phyloP scores from a whole-genome alignment of 805 yeast genomes.

The Saccharomyces mikatae region DNA sequence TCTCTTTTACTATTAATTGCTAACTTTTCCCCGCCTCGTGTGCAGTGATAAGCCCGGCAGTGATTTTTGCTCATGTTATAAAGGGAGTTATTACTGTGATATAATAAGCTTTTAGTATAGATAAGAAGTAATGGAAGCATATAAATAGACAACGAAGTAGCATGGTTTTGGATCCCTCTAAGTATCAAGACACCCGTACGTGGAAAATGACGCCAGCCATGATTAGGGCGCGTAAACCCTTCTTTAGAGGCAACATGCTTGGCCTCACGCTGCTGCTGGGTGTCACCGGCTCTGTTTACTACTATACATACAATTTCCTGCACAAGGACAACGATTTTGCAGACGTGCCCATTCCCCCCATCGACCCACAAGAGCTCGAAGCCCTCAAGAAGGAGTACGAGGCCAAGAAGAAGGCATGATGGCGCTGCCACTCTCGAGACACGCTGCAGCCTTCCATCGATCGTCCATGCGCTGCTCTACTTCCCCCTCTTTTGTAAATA shows the following conservation, averaged over 20 bases:
- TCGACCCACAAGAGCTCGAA: conserved; percentile 67
- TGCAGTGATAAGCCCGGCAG: background rate
- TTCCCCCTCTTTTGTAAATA: background rate
- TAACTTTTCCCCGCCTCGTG: background rate
- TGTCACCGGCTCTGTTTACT: conserved; percentile 60
- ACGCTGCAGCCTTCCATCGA: background rate
- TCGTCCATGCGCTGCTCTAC: too few species aligned
- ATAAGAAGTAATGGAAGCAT: background rate
- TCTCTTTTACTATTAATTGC: background rate
- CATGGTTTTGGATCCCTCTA: conserved; percentile 33
- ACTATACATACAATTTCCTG: conserved; percentile 56
- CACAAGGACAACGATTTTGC: conserved; percentile 68
- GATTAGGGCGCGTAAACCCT: conserved; percentile 83
- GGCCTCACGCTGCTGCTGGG: conserved; percentile 51
- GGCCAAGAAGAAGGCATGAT: conserved; percentile 17
- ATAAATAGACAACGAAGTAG: background rate
- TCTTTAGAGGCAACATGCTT: conserved; percentile 66
- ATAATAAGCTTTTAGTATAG: background rate
- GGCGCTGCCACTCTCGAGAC: background rate
- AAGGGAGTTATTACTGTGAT: background rate
- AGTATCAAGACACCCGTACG: conserved; percentile 56
- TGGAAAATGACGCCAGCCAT: conserved; percentile 91
- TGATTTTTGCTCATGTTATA: background rate
- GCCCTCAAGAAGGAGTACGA: conserved; percentile 68
- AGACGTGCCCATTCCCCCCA: conserved; percentile 92